These are phyloP conservation scores for Chytridium lagenaria DNA, from an alignment of 371 early-diverging fungal genomes.

Conservation along the genomic window DNA sequence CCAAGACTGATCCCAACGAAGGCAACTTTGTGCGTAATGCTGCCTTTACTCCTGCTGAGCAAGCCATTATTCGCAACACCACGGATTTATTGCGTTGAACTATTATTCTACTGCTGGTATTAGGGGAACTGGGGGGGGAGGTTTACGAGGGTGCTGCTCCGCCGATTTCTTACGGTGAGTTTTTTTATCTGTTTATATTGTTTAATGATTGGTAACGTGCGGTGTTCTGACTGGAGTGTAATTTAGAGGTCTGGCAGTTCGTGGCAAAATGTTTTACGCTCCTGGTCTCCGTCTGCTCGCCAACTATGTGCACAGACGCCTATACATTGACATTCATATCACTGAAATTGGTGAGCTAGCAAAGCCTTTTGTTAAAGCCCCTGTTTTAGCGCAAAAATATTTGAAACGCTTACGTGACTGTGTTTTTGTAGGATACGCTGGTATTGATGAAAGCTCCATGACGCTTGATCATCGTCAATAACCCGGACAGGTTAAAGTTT, in stretches of 20 bases:
- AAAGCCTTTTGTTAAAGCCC: neutral
- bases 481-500: neutral
- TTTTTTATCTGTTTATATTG: too few relatives aligned
- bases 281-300: neutral
- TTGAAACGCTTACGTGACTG: too few relatives aligned
- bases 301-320: neutral
- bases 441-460: neutral
- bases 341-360: slow-evolving; percentile 17
- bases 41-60: neutral
- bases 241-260: neutral
- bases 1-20: slow-evolving; percentile 9
- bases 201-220: too few relatives aligned
- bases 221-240: too few relatives aligned
- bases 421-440: too few relatives aligned
- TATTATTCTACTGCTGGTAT: slow-evolving; percentile 12
- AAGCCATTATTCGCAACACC: slow-evolving; percentile 6
- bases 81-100: slow-evolving; percentile 19
- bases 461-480: neutral
- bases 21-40: neutral
- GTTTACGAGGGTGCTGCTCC: neutral
- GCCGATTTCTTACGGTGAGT: neutral
- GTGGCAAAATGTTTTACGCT: slow-evolving; percentile 19
- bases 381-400: too few relatives aligned
- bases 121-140: neutral
- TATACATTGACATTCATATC: slow-evolving; percentile 12